Conservation (phyloP, 441 rosid genomes). For the Flueggea neowawraea region DNA sequence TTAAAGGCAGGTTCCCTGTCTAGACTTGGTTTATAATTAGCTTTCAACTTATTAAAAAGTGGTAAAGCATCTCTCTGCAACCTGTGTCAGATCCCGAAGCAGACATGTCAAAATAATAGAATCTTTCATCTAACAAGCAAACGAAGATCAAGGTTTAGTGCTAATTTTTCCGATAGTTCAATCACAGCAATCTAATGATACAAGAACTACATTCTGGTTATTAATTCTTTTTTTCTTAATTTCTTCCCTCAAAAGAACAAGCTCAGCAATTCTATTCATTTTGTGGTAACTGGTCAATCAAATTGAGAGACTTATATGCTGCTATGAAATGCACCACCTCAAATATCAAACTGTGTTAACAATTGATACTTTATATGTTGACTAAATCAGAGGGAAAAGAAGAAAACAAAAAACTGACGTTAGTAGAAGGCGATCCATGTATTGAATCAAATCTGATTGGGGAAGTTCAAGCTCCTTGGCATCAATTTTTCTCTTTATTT, state of each 20-base stretch:
- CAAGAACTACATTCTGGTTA: not conserved
- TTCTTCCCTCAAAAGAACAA: too few relatives aligned
- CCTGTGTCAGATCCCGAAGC: conserved; percentile 33
- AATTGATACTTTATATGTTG: not conserved
- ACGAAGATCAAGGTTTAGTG: not conserved
- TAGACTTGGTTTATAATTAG: conserved; percentile 49
- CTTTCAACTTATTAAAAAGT: conserved; percentile 85
- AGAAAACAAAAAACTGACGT: conserved; percentile 50
- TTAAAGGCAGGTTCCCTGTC: conserved; percentile 9
- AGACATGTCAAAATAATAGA: conserved; percentile 2
- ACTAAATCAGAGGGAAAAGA: not conserved
- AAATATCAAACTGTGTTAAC: not conserved
- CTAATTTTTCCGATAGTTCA: too few relatives aligned
- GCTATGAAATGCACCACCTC: not conserved
- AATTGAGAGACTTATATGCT: not conserved
- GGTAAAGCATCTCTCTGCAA: conserved; percentile 94
- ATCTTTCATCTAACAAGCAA: not conserved
- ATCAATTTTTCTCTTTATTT: conserved; percentile 63
- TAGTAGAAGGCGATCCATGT: conserved; percentile 59
- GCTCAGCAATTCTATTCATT: not conserved
- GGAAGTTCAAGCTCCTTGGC: conserved; percentile 33
- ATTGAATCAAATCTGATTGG: conserved; percentile 69
- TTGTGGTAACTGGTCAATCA: not conserved
- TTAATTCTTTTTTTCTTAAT: not conserved
- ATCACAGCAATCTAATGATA: too few relatives aligned